phyloP scores from a whole-genome alignment of 2,329 filamentous ascomycete genomes.

The Bimuria novae-zelandiae region DNA sequence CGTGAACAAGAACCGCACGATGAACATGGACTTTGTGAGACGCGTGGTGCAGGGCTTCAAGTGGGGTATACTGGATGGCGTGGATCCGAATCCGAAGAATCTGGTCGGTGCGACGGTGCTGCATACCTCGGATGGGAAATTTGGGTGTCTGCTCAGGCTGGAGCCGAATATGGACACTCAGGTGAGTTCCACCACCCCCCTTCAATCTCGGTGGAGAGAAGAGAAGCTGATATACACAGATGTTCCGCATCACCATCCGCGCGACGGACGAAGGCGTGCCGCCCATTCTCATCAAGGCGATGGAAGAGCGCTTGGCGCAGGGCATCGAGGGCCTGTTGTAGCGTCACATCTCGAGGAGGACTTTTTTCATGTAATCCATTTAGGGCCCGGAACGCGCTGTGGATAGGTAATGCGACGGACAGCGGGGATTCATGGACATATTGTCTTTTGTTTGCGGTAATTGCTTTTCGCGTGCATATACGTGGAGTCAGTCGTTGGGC shows the following conservation, averaged over 20 bases:
- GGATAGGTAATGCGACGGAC: not conserved
- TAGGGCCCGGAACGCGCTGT: not conserved
- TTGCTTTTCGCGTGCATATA: constrained; percentile 2
- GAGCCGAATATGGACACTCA: constrained; percentile 92
- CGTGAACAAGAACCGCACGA: constrained; percentile 62
- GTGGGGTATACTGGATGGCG: constrained; percentile 82
- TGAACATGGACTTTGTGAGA: constrained; percentile 72
- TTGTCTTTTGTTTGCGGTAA: not conserved
- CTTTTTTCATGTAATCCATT: constrained; percentile 3
- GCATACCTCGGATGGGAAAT: constrained; percentile 85
- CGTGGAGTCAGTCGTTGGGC: not conserved
- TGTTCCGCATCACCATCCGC: constrained; percentile 91
- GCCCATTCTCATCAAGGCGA: constrained; percentile 75
- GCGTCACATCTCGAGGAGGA: too few relatives aligned
- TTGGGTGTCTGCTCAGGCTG: constrained; percentile 87
- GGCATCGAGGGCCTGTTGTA: constrained; percentile 48
- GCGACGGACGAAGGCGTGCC: constrained; percentile 93
- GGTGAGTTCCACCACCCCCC: constrained; percentile 64
- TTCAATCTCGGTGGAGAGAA: not conserved
- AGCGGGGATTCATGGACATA: not conserved
- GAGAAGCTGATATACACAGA: constrained; percentile 59
- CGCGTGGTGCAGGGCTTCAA: constrained; percentile 80
- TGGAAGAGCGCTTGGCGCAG: constrained; percentile 79
- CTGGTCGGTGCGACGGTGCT: constrained; percentile 88
- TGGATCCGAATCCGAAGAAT: constrained; percentile 93